Evolutionary conservation across 2,329 filamentous ascomycete genomes (phyloP).

Genomic region (Onygenales sp.): DNA sequence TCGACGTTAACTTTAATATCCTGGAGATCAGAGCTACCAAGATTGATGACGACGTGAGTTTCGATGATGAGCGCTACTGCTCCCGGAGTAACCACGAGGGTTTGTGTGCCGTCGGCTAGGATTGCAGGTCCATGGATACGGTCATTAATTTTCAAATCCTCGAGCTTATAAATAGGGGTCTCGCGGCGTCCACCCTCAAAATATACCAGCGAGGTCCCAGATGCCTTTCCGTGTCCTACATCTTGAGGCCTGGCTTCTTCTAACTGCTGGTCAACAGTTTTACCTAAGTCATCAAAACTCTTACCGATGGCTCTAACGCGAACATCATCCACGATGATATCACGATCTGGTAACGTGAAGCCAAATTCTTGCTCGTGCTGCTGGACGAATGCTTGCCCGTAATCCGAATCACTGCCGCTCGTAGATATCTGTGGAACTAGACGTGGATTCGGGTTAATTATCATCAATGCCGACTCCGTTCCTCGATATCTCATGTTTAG

Average conservation of each 20-base stretch:
- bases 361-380: slow-evolving; percentile 91
- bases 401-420: slow-evolving; percentile 63
- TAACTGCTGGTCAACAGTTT: slow-evolving; percentile 77
- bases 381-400: slow-evolving; percentile 71
- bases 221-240: slow-evolving; percentile 51
- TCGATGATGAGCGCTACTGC: slow-evolving; percentile 65
- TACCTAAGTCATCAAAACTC: slow-evolving; percentile 68
- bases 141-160: slow-evolving; percentile 62
- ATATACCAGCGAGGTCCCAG: slow-evolving; percentile 63
- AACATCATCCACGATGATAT: slow-evolving; percentile 86
- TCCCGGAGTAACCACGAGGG: slow-evolving; percentile 69
- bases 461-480: slow-evolving; percentile 85
- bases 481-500: slow-evolving; percentile 89
- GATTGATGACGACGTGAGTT: slow-evolving; percentile 75
- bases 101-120: slow-evolving; percentile 64
- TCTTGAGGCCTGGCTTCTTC: slow-evolving; percentile 56
- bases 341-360: slow-evolving; percentile 74
- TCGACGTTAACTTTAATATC: slow-evolving; percentile 39
- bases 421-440: slow-evolving; percentile 51
- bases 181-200: slow-evolving; percentile 71
- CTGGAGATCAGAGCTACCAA: slow-evolving; percentile 46
- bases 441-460: slow-evolving; percentile 60
- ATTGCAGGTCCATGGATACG: slow-evolving; percentile 72
- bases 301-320: slow-evolving; percentile 82
- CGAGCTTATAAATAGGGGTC: slow-evolving; percentile 75